Base-by-base conservation (phyloP, 1,284 basidiomycete genomes). In the Erythrobasidium hasegawianum region DNA sequence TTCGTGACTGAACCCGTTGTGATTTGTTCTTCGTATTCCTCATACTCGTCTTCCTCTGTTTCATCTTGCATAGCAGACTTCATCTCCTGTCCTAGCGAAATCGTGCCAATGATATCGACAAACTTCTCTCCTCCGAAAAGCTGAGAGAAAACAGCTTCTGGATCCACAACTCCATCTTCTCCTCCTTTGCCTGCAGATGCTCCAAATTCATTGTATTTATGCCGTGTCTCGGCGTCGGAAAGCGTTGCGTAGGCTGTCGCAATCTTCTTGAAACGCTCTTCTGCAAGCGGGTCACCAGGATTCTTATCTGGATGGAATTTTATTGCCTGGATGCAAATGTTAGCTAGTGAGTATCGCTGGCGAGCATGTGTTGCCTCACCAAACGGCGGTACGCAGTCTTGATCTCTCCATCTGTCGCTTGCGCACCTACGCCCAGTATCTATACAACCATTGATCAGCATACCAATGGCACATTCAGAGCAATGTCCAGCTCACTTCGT, bases 21-120 rank as follows among this genome's bases (percentile, higher is more conserved):
- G 59, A 27, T 49, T 43, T 1, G 52, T 8, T 59, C 55, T 2
- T 58, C 47, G 18, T 68, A 66, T 11, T 73, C 78, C 24, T 80
- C 81, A 20, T 83, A 82, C 10, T 81, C 82, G 69, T 89, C 87
- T 10, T 83, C 85, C 61, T 88, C 86, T 57, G 89, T 89, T 16
- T 90, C 93, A 74, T 95, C 89, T 75, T 98, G 94, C 75, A 99
- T 81, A 4, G 93, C 94, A 5, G 91, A 85, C 80, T 99, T 99
- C 96, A 99, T 97, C 74, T 98, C 95, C 72, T 85, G 85, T 38
- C 92, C 94, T 72, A 92, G 80, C 61, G 87, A 88, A 72, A 82
- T 80, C 1, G 76, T 77, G 1, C 81, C 81, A 57, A 82, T 81
- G 26, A 81, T 76, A 69, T 81, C 80, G 59, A 79, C 76, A 70